Evolutionary conservation across 768 basidiomycete genomes (phyloP), one percentile per base, ranked within the genome.

Genomic region (Mycena leptocephala): DNA sequence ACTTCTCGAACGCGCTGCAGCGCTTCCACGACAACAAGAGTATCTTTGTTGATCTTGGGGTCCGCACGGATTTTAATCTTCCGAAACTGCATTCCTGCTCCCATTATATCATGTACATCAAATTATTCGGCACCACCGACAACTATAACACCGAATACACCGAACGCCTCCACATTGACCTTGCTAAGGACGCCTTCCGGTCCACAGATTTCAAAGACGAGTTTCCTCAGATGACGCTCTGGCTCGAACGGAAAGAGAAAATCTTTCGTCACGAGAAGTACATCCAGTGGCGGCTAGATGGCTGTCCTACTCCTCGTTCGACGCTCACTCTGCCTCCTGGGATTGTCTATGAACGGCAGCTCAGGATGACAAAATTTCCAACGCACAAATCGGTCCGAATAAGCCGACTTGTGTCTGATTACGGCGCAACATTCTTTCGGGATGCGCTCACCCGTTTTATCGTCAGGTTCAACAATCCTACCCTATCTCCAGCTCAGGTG

Each of bases 381-480:
- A 75, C 80, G 5, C 32, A 41, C 7, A 81, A 79, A 24, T 48
- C 56, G 28, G 86, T 85, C 8, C 43, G 70, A 2, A 77, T 87
- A 26, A 48, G 76, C 5, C 33, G 18, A 2, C 62, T 83, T 5
- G 65, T 39, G 5, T 18, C 26, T 0, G 76, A 81, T 0, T 86
- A 86, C 65, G 81, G 85, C 9, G 83, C 84, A 28, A 67, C 56
- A 2, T 72, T 74, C n/a, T 83, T 87, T 53, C 51, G 14, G 8
- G 65, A 72, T n/a, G 83, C 83, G 9, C 79, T 88, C 2, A 63
- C 80, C 11, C 76, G 79, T 5, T 87, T 76, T 63, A 70, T 86
- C 26, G 76, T 80, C 28, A 59, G 59, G 24, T 26, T 28, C n/a
- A 68, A 81, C 18, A 9, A 81, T 55, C 83, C 83, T 4, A 10